Base-by-base conservation (phyloP, 257 asterid genomes). In the Plantago elongata region DNA sequence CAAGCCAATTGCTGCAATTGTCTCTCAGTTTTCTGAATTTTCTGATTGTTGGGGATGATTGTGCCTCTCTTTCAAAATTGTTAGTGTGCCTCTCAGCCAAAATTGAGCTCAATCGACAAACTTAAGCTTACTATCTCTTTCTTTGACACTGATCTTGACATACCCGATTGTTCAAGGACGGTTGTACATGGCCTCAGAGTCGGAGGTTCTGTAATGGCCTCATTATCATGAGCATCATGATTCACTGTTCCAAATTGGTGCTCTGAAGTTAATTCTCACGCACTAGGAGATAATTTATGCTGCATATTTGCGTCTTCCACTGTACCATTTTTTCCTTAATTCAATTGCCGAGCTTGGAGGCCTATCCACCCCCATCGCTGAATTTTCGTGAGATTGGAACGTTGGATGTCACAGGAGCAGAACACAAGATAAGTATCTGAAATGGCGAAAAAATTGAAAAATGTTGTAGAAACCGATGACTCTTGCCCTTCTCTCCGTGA, bases 111-210 rank as follows among this genome's bases (percentile, higher is more conserved):
- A 38, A 52, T 37, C 63, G 69, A 78, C n/a, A 71, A 74, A 87
- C 96, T 96, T 83, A 74, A 79, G 66, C 64, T 71, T 44, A 57
- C 64, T 49, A 72, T 72, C 67, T 73, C 82, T 63, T 78, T 83
- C 67, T 54, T 46, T 72, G 52, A 82, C 74, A 78, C 79, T 49
- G 77, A 63, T 29, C n/a, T 29, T 70, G 74, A 70, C 22, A 71
- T 38, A 64, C 72, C 84, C 54, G 68, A 75, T 5, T 69, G 82
- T 57, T 64, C 79, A 61, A 57, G 37, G 45, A 59, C 71, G 45
- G 95, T 64, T 76, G 64, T 79, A 64, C 87, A 89, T 59, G 84
- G 84, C 74, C 78, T 80, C 61, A 85, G 79, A 70, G 78, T 37
- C 9, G 57, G 67, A 60, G 65, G 72, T 61, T 64, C 86, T 55